Evolutionary conservation across 495 filamentous ascomycete genomes (phyloP), one percentile per base, ranked within the genome.

Genomic region (Copromyces sp.): DNA sequence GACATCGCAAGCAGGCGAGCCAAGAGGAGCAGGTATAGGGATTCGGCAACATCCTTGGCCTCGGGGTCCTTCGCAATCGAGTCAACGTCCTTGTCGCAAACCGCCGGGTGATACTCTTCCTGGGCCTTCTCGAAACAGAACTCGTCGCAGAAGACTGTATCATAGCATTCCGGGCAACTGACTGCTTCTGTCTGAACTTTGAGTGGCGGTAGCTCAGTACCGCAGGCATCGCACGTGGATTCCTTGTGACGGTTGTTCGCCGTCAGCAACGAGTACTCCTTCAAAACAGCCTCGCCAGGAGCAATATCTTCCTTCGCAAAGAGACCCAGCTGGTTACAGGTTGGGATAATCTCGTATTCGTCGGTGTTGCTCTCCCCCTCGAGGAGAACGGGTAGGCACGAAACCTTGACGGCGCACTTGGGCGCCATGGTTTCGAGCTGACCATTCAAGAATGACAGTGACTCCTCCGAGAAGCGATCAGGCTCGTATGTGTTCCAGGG

Each of bases 401-500:
- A 89, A 24, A 91, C 92, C 37, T 86, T 86, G 17, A 96, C 90
- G 71, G 91, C 91, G 72, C 87, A 87, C 72, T 89, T 89, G 0
- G 92, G 90, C 8, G 93, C 93, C 14, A 91, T 87, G 0, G 82
- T 82, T 17, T 82, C 78, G 73, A 97, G 84, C 73, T 88, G 81
- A 39, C 81, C 76, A 78, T 97, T 97, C 40, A 97, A 81, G 29
- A 89, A 81, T 1, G 81, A 75, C 20, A 98, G 81, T 3, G 88
- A 91, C 72, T 91, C 87, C 6, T 88, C 81, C 0, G 89, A 88
- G 75, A 93, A 92, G 68, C 95, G 89, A 79, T 98, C 89, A 0
- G 94, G 94, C 77, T 99, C 96, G 76, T 95, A 86, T 29, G 84
- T 77, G 79, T 98, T 98, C 95, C 95, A 99, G 16, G 94, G 92